Evolutionary conservation across 2,329 filamentous ascomycete species (phyloP).

Genomic region (Chaetomium sp.): DNA sequence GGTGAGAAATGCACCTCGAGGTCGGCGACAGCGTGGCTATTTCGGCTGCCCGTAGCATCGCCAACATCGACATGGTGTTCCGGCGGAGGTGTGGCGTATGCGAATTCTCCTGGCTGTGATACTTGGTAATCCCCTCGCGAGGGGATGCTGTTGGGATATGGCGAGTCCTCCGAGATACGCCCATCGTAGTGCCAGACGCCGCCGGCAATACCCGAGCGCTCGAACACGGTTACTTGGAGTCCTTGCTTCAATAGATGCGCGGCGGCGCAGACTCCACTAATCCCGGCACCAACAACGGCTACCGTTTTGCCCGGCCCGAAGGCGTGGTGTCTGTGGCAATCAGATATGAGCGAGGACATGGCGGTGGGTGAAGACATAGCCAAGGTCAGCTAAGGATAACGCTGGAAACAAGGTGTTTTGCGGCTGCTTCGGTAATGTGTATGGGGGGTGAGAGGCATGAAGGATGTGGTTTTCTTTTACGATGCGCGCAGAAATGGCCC

Average conservation of each 20-base stretch:
- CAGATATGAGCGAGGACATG: not conserved
- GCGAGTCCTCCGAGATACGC: slow-evolving; percentile 37
- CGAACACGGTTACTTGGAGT: slow-evolving; percentile 44
- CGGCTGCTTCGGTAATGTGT: not conserved
- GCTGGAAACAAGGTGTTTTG: not conserved
- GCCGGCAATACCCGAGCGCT: slow-evolving; percentile 40
- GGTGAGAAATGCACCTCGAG: slow-evolving; percentile 41
- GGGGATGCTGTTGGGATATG: slow-evolving; percentile 40
- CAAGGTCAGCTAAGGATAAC: not conserved
- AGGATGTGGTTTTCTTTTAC: not conserved
- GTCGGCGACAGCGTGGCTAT: slow-evolving; percentile 33
- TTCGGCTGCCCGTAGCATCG: not conserved
- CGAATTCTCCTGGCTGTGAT: slow-evolving; percentile 29
- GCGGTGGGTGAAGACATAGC: not conserved
- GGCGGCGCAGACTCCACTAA: slow-evolving; percentile 45
- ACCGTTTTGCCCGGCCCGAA: slow-evolving; percentile 34
- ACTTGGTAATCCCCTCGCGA: slow-evolving; percentile 38
- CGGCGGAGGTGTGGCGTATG: slow-evolving; percentile 30
- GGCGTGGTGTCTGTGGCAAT: slow-evolving; percentile 47
- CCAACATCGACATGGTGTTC: slow-evolving; percentile 6
- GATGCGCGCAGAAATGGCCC: not conserved
- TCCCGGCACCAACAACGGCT: slow-evolving; percentile 46
- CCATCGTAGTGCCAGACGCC: slow-evolving; percentile 47
- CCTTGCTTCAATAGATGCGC: slow-evolving; percentile 44
- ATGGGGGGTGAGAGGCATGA: not conserved